Conservation (phyloP, 768 basidiomycete species). For the Leccinum broughii region DNA sequence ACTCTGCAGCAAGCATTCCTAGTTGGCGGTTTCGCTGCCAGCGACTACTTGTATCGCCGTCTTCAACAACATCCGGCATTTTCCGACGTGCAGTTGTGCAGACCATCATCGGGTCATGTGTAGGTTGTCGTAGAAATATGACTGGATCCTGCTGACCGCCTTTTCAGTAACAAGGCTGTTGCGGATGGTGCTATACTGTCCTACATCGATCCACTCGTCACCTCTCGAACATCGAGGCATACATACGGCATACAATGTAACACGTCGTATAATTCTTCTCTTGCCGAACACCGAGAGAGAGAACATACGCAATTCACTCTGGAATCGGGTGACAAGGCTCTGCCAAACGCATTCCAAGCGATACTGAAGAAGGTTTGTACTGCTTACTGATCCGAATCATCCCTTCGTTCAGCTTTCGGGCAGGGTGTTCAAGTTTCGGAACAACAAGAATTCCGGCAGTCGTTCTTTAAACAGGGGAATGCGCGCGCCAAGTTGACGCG, state of each 20-base stretch:
- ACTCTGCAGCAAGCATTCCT: conserved; percentile 38
- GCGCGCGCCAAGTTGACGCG: not conserved
- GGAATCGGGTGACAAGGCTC: conserved; percentile 27
- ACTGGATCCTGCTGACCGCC: not conserved
- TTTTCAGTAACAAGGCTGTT: conserved; percentile 44
- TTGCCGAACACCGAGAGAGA: conserved; percentile 40
- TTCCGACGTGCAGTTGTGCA: conserved; percentile 40
- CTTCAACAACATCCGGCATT: conserved; percentile 39
- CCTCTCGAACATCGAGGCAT: conserved; percentile 41
- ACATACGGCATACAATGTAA: conserved; percentile 39
- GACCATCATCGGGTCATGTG: conserved; percentile 49
- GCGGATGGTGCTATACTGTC: conserved; percentile 47
- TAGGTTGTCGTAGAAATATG: conserved; percentile 17
- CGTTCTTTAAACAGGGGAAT: not conserved
- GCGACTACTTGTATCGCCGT: conserved; percentile 43
- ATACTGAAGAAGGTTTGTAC: conserved; percentile 36
- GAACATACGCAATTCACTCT: conserved; percentile 17
- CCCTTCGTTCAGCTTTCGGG: not conserved
- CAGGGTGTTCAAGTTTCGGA: conserved; percentile 21
- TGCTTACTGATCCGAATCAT: fast-evolving
- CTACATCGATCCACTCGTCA: conserved; percentile 47
- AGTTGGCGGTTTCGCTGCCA: conserved; percentile 53
- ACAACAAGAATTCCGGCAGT: conserved; percentile 20
- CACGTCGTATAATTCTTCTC: conserved; percentile 25
- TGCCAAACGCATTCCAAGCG: conserved; percentile 38